Evolutionary conservation across 192 early-diverging fungal genomes (phyloP), one percentile per base, ranked within the genome.

Genomic region (Dissophora ornata): DNA sequence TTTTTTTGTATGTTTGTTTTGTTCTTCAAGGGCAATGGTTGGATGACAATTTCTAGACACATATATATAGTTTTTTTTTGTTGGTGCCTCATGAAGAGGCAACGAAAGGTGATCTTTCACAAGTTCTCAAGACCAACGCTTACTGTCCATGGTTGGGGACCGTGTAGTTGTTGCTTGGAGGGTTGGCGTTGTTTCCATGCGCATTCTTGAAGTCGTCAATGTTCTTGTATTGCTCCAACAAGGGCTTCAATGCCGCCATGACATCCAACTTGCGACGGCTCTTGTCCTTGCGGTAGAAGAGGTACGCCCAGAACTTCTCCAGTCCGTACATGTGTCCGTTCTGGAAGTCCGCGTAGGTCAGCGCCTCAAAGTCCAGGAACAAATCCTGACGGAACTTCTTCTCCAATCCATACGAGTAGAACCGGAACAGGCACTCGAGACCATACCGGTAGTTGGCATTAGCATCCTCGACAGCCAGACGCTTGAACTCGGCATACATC

Each of bases 381-480:
- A 94, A 66, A 30, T 96, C 94, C 63, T 83, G 81, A 44, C 92
- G 90, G 85, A 91, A 96, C 79, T 90, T 90, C 80, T 91, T 90
- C 82, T 97, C 95, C 51, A 98, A 82, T 21, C 97, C 95, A 78
- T 98, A 97, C 26, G 94, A 97, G 83, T 92, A 96, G 88, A 96
- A 98, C 41, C 95, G 92, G 93, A 96, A 98, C 57, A 98, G 80
- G 79, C 95, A 98, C 82, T 98, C 97, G 38, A 97, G 84, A n/a
- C 96, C 96, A 71, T 98, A 97, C 26, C 97, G 88, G 83, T 96
- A 95, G 70, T 92, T 89, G 58, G 83, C 81, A 45, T 86, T 83
- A 42, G 94, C 91, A 79, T 98, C 97, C 66, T 97, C 94, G 24
- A 95, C 86, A 4, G 97, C 93, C 18, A 96, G 81, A 9, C 88